phyloP scores from a whole-genome alignment of 441 rosid genomes.

The Gossypium gossypioides region DNA sequence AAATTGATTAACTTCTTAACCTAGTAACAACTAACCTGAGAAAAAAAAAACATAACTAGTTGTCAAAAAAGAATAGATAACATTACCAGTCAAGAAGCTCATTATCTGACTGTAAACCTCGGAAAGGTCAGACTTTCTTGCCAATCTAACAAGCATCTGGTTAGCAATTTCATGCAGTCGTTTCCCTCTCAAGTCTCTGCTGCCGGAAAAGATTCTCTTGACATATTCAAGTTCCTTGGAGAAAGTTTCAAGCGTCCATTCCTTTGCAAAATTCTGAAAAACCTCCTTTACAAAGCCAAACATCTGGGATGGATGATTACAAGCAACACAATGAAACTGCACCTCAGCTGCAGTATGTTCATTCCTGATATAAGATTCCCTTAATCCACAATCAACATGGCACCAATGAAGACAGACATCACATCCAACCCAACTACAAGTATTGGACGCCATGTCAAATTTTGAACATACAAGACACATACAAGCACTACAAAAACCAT shows the following conservation, averaged over 20 bases:
- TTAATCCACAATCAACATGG: conserved; percentile 84
- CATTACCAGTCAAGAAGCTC: conserved; percentile 66
- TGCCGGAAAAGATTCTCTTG: conserved; percentile 62
- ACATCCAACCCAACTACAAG: conserved; percentile 99
- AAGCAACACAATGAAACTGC: conserved; percentile 92
- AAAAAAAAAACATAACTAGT: neutral
- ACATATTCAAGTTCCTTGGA: conserved; percentile 83
- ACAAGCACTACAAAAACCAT: conserved; percentile 87
- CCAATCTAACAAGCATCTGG: conserved; percentile 52
- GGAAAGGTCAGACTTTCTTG: conserved; percentile 48
- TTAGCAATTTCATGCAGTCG: conserved; percentile 66
- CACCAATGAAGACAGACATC: conserved; percentile 98
- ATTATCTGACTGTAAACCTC: conserved; percentile 50
- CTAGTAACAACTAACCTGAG: no score
- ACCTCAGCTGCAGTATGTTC: conserved; percentile 67
- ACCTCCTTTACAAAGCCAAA: conserved; percentile 98
- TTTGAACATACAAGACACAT: conserved; percentile 94
- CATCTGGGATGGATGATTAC: conserved; percentile 98
- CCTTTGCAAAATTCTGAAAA: conserved; percentile 68
- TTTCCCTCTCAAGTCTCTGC: conserved; percentile 81
- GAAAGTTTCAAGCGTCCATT: conserved; percentile 65
- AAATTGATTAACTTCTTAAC: neutral
- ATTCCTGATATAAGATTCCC: conserved; percentile 68
- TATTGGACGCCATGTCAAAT: conserved; percentile 89
- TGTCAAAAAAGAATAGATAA: neutral